Evolutionary conservation across 345 rosid genomes (phyloP).

Genomic region (Arabis alpina): DNA sequence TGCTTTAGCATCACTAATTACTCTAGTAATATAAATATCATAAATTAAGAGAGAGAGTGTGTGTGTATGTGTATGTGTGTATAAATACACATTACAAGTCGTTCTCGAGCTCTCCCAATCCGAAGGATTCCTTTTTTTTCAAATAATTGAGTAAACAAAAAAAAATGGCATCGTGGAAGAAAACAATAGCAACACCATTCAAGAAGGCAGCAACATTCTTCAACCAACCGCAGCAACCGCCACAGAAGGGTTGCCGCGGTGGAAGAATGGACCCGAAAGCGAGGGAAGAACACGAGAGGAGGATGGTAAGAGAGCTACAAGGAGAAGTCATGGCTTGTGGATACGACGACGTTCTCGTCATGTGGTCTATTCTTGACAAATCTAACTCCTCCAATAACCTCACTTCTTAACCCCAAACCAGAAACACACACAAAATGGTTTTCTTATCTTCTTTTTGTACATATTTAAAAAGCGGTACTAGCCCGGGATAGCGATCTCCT

Average conservation of each 20-base stretch:
- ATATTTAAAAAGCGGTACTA: constrained; percentile 32
- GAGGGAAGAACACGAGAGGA: constrained; percentile 57
- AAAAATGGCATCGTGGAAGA: constrained; percentile 79
- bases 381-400: constrained; percentile 64
- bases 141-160: constrained; percentile 23
- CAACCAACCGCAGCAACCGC: constrained; percentile 57
- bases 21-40: not conserved
- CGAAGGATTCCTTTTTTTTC: constrained; percentile 24
- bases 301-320: constrained; percentile 65
- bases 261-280: constrained; percentile 47
- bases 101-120: constrained; percentile 41
- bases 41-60: not conserved
- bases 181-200: constrained; percentile 78
- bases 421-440: constrained; percentile 3
- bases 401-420: constrained; percentile 45
- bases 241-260: constrained; percentile 25
- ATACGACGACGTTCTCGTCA: constrained; percentile 88
- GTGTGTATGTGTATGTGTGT: not conserved
- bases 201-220: constrained; percentile 82
- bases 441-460: constrained; percentile 24
- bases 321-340: constrained; percentile 96
- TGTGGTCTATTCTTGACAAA: constrained; percentile 98
- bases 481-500: constrained; percentile 4
- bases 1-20: constrained; percentile 34
- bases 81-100: constrained; percentile 42